Percentiles rank a stretch among this genome's conserved stretches.
These are phyloP conservation scores for Mortierella sp. DNA, from an alignment of 371 early-diverging fungal species.

Conservation along the genomic window DNA sequence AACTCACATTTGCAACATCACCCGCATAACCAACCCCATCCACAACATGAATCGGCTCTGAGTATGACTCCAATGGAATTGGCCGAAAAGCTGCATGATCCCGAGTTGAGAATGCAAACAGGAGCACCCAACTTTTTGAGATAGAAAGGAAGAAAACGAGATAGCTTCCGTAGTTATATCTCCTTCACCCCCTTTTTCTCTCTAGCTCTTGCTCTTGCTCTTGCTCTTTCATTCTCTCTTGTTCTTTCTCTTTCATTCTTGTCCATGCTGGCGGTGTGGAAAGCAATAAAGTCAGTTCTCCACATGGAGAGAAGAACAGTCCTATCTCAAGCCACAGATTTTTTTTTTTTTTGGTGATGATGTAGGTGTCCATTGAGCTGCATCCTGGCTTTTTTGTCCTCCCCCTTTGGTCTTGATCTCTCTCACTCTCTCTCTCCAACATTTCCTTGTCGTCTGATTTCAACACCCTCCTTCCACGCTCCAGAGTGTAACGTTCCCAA, in stretches of 20 bases:
- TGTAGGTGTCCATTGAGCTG: not conserved
- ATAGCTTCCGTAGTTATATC: no score
- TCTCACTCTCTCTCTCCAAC: not conserved
- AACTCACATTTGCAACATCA: not conserved
- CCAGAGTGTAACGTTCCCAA: conserved; percentile 2
- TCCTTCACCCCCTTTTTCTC: not conserved
- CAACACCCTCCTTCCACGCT: no score
- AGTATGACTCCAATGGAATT: conserved; percentile 14
- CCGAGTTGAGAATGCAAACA: not conserved
- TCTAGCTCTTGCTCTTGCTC: no score
- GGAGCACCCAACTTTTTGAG: conserved; percentile 13
- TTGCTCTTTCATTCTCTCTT: not conserved
- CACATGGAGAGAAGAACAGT: not conserved
- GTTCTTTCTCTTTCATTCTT: conserved; percentile 3
- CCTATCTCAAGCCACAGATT: not conserved
- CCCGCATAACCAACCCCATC: not conserved
- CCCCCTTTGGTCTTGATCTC: not conserved
- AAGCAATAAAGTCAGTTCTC: not conserved
- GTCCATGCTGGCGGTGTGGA: not conserved
- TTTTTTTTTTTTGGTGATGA: not conserved
- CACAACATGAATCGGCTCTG: not conserved
- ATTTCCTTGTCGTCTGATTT: conserved; percentile 1
- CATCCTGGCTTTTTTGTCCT: not conserved
- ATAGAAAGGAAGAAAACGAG: conserved; percentile 1
- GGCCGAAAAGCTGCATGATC: conserved; percentile 9